These are phyloP conservation scores for Asclepias syriaca DNA, from an alignment of 257 asterid species.

Conservation along the genomic window DNA sequence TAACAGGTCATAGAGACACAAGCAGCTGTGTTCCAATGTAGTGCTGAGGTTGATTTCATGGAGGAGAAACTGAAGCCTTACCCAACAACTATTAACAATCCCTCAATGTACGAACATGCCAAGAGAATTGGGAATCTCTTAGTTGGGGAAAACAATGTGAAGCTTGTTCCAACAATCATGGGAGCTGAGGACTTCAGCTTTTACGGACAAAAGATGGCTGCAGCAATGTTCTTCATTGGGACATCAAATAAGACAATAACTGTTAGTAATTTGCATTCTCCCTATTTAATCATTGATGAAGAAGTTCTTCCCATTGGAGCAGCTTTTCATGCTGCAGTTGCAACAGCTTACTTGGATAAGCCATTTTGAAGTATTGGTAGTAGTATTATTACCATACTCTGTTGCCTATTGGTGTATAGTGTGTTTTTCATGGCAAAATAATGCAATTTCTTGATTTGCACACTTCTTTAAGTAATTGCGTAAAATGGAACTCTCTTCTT, in stretches of 20 bases:
- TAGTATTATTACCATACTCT: not conserved
- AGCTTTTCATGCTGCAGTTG: conserved; percentile 82
- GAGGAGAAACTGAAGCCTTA: conserved; percentile 48
- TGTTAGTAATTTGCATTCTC: conserved; percentile 47
- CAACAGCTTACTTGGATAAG: conserved; percentile 49
- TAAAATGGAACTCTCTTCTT: no score
- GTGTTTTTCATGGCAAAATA: no score
- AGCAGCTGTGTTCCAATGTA: conserved; percentile 62
- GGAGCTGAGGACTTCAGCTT: conserved; percentile 94
- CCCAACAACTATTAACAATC: conserved; percentile 60
- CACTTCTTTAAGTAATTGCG: no score
- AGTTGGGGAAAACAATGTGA: conserved; percentile 52
- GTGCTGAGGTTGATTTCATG: conserved; percentile 54
- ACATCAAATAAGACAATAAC: conserved; percentile 37
- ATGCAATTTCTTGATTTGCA: no score
- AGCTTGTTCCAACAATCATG: conserved; percentile 28
- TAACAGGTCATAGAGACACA: conserved; percentile 67
- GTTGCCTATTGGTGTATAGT: not conserved
- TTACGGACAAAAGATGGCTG: conserved; percentile 54
- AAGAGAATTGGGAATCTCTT: conserved; percentile 47
- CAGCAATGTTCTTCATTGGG: conserved; percentile 57
- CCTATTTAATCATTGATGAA: conserved; percentile 58
- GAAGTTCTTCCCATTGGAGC: conserved; percentile 72
- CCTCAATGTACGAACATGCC: conserved; percentile 51
- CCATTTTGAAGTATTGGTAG: conserved; percentile 20